Evolutionary conservation across 139 green algal species (phyloP).

Genomic region (Closterium sp.): DNA sequence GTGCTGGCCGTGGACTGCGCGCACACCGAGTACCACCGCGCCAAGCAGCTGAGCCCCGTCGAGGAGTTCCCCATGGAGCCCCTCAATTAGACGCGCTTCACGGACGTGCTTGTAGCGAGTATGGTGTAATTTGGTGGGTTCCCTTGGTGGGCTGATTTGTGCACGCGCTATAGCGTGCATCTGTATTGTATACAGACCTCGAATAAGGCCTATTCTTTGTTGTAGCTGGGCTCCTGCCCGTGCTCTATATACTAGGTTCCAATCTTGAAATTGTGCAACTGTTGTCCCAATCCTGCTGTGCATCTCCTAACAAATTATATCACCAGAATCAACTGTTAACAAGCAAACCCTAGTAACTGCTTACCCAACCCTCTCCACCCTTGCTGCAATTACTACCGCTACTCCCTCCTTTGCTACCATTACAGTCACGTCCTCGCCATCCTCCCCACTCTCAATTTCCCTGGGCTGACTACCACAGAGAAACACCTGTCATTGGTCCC

Average conservation of each 20-base stretch:
- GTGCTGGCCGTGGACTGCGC: conserved; percentile 5
- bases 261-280: too few relatives aligned
- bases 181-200: too few relatives aligned
- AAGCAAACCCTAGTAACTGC: too few relatives aligned
- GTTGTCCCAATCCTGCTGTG: too few relatives aligned
- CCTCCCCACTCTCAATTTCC: not conserved
- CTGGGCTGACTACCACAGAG: not conserved
- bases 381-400: not conserved
- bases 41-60: not conserved
- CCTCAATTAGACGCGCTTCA: not conserved
- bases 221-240: not conserved
- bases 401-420: not conserved
- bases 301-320: too few relatives aligned
- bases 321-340: too few relatives aligned
- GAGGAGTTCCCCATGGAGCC: not conserved
- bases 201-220: not conserved
- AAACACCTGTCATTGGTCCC: too few relatives aligned
- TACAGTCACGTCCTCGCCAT: not conserved
- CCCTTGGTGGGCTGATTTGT: too few relatives aligned
- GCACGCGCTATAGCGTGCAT: too few relatives aligned
- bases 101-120: too few relatives aligned
- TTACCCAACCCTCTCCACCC: not conserved
- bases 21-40: conserved; percentile 10
- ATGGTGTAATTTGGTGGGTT: too few relatives aligned
- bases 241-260: too few relatives aligned